Evolutionary conservation across 1,284 basidiomycete genomes (phyloP), one percentile per base, ranked within the genome.

Genomic region (Apiotrichum veenhuisii): DNA sequence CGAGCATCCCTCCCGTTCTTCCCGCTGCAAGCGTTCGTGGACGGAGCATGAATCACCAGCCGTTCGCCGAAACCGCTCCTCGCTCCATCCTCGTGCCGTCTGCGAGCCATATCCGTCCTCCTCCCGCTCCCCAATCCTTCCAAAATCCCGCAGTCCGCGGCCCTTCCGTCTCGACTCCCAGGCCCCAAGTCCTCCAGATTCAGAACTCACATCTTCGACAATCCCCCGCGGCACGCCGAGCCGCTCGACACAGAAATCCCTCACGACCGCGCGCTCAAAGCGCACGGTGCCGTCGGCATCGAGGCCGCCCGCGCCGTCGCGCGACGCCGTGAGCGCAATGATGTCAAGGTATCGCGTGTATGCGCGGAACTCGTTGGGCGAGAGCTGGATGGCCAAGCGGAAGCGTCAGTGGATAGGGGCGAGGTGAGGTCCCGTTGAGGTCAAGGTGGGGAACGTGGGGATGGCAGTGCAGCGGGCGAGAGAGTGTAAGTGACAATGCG

Each of bases 311-410:
- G 20, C 14, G 26, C 25, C 26, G 5, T 50, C 36, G 25, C 48
- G 43, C 17, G 57, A 54, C n/a, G 60, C 53, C 15, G 56, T 52
- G 17, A 58, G 50, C 3, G 50, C 55, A 3, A 65, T 51, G n/a
- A 61, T 54, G 50, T 65, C 63, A 26, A 62, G 55, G 57, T 65
- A 65, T 11, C 58, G 55, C 38, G 44, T 59, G 48, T 60, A 65
- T 3, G 61, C 54, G 33, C 50, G 44, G 43, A 52, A 60, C 52
- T 65, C 63, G 20, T 52, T 48, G 3, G 63, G 63, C 30, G 63
- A 61, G 40, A 65, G 63, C 63, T 65, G 49, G 11, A 15, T 15
- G 14, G 40, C 12, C 30, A 30, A 30, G 30, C 30, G 30, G n/a
- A n/a, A 30, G 30, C 30, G 30, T 30, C 30, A 12, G 30, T 30